phyloP scores from a whole-genome alignment of 345 rosid species.

The Dovyalis caffra region DNA sequence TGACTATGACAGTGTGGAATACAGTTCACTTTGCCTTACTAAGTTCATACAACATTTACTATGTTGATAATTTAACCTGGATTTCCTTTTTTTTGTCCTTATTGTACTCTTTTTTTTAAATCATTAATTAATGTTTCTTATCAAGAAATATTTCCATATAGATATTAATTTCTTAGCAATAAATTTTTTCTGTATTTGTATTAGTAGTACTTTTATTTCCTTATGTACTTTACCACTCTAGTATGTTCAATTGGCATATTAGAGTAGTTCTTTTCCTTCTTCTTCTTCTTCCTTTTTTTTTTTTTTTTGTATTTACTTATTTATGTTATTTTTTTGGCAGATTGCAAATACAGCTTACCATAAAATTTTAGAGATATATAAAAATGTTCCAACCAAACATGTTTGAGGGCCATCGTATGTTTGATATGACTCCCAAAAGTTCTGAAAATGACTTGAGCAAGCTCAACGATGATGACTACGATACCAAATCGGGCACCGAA shows the following conservation, averaged over 20 bases:
- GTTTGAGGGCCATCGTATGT: constrained; percentile 66
- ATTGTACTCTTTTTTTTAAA: not conserved
- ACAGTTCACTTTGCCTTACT: not conserved
- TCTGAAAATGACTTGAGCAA: constrained; percentile 59
- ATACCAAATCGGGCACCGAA: constrained; percentile 75
- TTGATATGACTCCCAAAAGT: constrained; percentile 58
- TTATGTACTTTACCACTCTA: not conserved
- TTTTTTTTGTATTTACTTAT: not conserved
- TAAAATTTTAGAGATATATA: not conserved
- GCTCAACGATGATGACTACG: constrained; percentile 70
- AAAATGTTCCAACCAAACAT: constrained; percentile 70
- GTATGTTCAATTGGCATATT: not conserved
- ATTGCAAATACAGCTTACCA: not conserved
- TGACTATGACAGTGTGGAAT: not conserved
- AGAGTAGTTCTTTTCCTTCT: too few species aligned
- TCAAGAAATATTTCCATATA: not conserved
- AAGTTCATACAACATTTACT: constrained; percentile 4
- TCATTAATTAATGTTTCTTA: not conserved
- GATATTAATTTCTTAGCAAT: too few species aligned
- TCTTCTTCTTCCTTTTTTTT: too few species aligned
- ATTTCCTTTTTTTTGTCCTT: not conserved
- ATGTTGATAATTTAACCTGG: not conserved
- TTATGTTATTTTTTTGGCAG: not conserved
- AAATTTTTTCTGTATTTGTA: too few species aligned
- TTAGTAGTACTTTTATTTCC: not conserved